Base-by-base conservation (phyloP, 225 moss, liverwort and hornwort genomes). In the Pleurozium schreberi region DNA sequence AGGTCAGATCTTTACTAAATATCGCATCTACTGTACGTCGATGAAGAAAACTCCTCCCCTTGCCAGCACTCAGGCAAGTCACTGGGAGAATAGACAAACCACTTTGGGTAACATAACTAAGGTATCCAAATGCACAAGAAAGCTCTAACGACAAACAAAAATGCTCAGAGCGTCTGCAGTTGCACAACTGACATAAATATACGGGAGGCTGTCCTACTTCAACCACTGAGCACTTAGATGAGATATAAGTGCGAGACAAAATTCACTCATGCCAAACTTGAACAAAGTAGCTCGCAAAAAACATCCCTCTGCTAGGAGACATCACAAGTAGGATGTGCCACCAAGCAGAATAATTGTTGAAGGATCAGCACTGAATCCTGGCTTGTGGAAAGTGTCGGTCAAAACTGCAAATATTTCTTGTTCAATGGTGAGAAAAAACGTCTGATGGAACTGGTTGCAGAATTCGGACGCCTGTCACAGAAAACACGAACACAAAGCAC, bases 371-470 rank as follows among this genome's bases (percentile, higher is more conserved):
- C 98, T 98, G 88, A 97, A 98, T 45, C 98, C 98, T 17, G 98
- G 98, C 92, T 98, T 98, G 91, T 98, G 98, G 82, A 98, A 98
- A 31, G 94, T 96, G 71, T 98, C 98, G 3, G 98, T 97, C 85
- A 98, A 85, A 75, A 98, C 98, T 55, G 98, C 97, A 65, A 97
- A 98, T 64, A 97, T 97, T 84, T 97, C 97, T 92, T 98, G 97
- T 38, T 98, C 98, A 64, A 98, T 97, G 17, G 94, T 98, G 59
- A 98, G 88, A 77, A 98, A 98, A 84, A 97, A 98, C 3, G 92
- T 96, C 88, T 98, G 97, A 87, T 98, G 98, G 82, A 98, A 98
- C 90, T 98, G 98, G 88, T 98, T 98, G 91, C 97, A 97, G 88
- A 98, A 98, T 82, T 96, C 97, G 47, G 98, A 98, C 42, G 92